Base-by-base conservation (phyloP, 768 basidiomycete genomes). In the Hericium coralloides region DNA sequence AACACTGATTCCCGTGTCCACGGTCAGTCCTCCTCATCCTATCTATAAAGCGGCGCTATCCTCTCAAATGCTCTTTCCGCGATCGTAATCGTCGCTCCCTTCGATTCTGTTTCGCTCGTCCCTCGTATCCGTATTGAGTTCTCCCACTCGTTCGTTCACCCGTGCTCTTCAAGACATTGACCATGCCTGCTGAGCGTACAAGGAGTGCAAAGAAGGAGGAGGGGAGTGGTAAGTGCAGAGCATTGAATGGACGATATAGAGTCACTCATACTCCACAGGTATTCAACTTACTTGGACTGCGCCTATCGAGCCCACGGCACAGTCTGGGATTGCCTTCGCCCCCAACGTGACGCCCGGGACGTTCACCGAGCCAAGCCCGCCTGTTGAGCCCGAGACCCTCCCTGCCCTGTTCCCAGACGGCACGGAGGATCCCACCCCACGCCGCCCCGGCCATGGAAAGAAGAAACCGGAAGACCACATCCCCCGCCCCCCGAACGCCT, bases 401-500 rank as follows among this genome's bases (percentile, higher is more conserved):
- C 74, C 78, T 17, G 70, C 81, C 38, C 76, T 87, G 64, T 88
- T 88, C 73, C 83, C 85, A 18, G 76, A 79, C 22, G 58, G 73
- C 47, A 55, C 39, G 23, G 69, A 74, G 48, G 59, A 53, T 52
- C 57, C 70, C n/a, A 58, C 71, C 38, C 62, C 76, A 38, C 76
- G 77, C 38, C 77, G 76, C 41, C 68, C 74, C 6, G 76, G 78
- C 0, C 87, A 88, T 63, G 73, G 78, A 49, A 86, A 82, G 75
- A 85, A 87, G 72, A 86, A 85, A 66, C 79, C 81, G 14, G 80
- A 82, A 25, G 80, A 85, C 60, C 86, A 90, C 67, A 87, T 92
- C 60, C 89, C 89, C 17, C 86, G 89, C 45, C 89, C 89, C 1
- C 87, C 89, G 2, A 91, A 92, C 65, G 89, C 89, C 23, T 92